Percentiles rank a stretch among this genome's conserved stretches.
Evolutionary conservation across 805 yeast species (phyloP).

Genomic region (Starmerella floris): DNA sequence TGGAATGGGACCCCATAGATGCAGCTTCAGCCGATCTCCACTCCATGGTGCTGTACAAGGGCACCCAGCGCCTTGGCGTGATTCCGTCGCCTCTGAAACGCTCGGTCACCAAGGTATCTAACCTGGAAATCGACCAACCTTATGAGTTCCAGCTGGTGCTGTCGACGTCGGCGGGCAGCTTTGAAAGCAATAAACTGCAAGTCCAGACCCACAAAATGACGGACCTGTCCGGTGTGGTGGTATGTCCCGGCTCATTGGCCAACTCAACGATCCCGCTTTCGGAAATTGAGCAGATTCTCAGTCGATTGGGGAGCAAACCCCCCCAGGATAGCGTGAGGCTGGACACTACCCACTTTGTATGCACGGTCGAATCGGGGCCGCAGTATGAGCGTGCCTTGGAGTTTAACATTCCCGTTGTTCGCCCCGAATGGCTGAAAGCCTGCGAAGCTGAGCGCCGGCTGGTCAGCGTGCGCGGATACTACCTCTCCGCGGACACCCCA

Average conservation of each 20-base stretch:
- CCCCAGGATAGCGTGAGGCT: constrained; percentile 60
- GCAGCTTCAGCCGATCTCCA: constrained; percentile 72
- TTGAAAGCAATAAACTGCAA: constrained; percentile 49
- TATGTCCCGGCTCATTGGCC: constrained; percentile 67
- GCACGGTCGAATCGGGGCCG: constrained; percentile 55
- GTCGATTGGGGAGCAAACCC: constrained; percentile 71
- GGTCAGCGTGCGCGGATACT: constrained; percentile 77
- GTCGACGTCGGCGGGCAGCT: constrained; percentile 83
- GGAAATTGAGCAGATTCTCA: constrained; percentile 51
- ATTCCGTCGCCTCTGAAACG: constrained; percentile 73
- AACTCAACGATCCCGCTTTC: constrained; percentile 38
- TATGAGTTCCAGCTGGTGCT: constrained; percentile 69
- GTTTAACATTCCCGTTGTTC: constrained; percentile 78
- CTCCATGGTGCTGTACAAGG: constrained; percentile 64
- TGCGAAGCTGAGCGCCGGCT: constrained; percentile 80
- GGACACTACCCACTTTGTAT: constrained; percentile 90
- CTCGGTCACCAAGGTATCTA: constrained; percentile 76
- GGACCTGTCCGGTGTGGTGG: constrained; percentile 81
- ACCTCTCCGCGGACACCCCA: constrained; percentile 27
- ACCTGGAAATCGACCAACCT: constrained; percentile 72
- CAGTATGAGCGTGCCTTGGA: constrained; percentile 71
- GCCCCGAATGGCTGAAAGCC: constrained; percentile 95
- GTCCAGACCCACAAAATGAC: constrained; percentile 92
- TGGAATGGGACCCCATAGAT: constrained; percentile 83
- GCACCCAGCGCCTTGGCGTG: constrained; percentile 51